phyloP scores from a whole-genome alignment of 78 protist genomes.

The Dictyostelium brefeldianum region DNA sequence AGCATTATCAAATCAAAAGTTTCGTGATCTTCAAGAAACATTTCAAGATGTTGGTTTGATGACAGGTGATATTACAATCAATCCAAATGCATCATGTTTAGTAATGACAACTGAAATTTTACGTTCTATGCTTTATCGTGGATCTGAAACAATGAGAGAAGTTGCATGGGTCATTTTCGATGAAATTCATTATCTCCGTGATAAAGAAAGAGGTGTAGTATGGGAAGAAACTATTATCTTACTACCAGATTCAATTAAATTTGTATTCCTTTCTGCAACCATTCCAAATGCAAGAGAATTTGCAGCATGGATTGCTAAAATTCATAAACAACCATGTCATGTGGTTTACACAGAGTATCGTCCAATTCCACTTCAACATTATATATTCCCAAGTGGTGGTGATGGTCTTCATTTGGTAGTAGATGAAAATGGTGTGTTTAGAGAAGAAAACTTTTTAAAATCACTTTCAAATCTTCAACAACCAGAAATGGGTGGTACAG shows the following conservation, averaged over 20 bases:
- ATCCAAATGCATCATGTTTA: slow-evolving; percentile 91
- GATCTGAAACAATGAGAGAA: slow-evolving; percentile 94
- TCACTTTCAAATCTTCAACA: slow-evolving; percentile 46
- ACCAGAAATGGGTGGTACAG: slow-evolving; percentile 22
- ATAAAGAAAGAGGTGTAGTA: slow-evolving; percentile 96
- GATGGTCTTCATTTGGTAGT: slow-evolving; percentile 93
- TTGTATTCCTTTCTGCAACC: slow-evolving; percentile 96
- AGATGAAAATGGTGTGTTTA: slow-evolving; percentile 88
- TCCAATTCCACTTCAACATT: slow-evolving; percentile 97
- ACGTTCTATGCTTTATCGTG: slow-evolving; percentile 98
- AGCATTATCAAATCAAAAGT: slow-evolving; percentile 96
- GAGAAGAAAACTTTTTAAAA: slow-evolving; percentile 81
- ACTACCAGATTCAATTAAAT: slow-evolving; percentile 88
- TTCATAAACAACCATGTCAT: slow-evolving; percentile 81
- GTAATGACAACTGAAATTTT: slow-evolving; percentile 98
- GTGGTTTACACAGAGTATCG: slow-evolving; percentile 91
- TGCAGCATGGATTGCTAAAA: slow-evolving; percentile 96
- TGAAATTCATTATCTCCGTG: slow-evolving; percentile 96
- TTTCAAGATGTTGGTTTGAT: slow-evolving; percentile 94
- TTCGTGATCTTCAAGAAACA: slow-evolving; percentile 87
- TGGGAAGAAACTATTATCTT: slow-evolving; percentile 98
- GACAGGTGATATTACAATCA: slow-evolving; percentile 96
- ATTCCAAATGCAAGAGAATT: slow-evolving; percentile 96
- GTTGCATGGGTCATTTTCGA: slow-evolving; percentile 97
- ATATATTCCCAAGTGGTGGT: slow-evolving; percentile 89